Conservation (phyloP, 441 rosid species). For the Populus trichocarpa region DNA sequence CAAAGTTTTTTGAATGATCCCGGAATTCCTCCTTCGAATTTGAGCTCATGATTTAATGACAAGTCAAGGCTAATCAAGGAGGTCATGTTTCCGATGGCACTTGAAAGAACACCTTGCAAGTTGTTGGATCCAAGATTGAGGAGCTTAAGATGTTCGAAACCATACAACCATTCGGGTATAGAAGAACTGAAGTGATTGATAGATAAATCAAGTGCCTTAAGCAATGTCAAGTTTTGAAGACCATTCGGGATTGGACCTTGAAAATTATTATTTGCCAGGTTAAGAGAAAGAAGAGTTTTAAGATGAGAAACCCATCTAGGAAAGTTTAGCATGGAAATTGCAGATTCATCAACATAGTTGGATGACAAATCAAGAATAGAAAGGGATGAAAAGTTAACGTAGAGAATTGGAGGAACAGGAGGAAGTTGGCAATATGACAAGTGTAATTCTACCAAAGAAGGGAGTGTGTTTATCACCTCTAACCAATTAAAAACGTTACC, state of each 20-base stretch:
- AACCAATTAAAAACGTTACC: slow-evolving; percentile 8
- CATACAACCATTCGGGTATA: slow-evolving; percentile 5
- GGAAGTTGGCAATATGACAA: not conserved
- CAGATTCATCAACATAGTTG: not conserved
- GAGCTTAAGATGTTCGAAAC: not conserved
- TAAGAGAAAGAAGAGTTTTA: not conserved
- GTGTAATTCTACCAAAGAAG: slow-evolving; percentile 9
- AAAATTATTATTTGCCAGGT: not conserved
- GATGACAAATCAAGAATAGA: not conserved
- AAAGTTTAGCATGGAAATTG: not conserved
- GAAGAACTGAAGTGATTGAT: not conserved
- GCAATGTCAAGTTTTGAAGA: not conserved
- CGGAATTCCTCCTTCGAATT: slow-evolving; percentile 1
- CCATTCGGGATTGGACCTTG: slow-evolving; percentile 3
- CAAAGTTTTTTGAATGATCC: not conserved
- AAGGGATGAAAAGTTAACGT: slow-evolving; percentile 5
- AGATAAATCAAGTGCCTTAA: slow-evolving; percentile 5
- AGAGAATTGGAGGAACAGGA: not conserved
- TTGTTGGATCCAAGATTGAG: not conserved
- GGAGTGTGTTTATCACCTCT: not conserved
- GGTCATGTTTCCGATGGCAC: slow-evolving; percentile 2
- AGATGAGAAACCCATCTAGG: not conserved
- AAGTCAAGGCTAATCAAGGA: slow-evolving; percentile 1
- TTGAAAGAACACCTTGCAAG: slow-evolving; percentile 19
- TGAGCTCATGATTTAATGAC: not conserved